Percentiles rank a stretch among this genome's conserved stretches.
phyloP scores from a whole-genome alignment of 164 flowering plant genomes.

The Macadamia tetraphylla region DNA sequence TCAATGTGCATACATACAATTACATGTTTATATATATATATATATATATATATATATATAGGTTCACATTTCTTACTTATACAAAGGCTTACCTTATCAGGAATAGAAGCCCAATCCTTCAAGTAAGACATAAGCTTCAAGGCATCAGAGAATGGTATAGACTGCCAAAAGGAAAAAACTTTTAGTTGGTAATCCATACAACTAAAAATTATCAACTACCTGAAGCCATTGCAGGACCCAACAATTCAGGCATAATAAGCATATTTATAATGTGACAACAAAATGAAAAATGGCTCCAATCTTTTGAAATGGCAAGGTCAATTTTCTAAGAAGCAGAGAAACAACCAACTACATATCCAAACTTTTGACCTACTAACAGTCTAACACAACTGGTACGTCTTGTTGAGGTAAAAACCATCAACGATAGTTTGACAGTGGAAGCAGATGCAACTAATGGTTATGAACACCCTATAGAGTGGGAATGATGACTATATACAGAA shows the following conservation, averaged over 20 bases:
- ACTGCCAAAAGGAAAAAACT: slow-evolving; percentile 36
- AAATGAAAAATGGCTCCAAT: background rate
- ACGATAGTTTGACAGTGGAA: too few species aligned
- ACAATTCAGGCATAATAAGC: background rate
- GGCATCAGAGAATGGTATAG: slow-evolving; percentile 89
- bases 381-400: too few species aligned
- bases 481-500: slow-evolving; percentile 1
- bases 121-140: slow-evolving; percentile 71
- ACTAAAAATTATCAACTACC: slow-evolving; percentile 2
- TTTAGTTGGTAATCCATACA: slow-evolving; percentile 6
- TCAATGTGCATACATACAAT: background rate
- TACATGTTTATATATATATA: background rate
- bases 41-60: background rate
- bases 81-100: slow-evolving; percentile 58
- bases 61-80: background rate
- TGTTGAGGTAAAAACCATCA: too few species aligned
- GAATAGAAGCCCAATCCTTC: slow-evolving; percentile 66
- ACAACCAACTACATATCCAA: background rate
- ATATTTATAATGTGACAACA: background rate
- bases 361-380: too few species aligned
- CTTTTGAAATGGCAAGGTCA: background rate
- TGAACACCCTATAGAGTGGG: background rate
- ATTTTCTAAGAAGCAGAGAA: background rate
- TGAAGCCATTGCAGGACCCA: background rate
- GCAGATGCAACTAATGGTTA: background rate